phyloP scores from a whole-genome alignment of 2,329 filamentous ascomycete species.

The Cladosporium sp. region DNA sequence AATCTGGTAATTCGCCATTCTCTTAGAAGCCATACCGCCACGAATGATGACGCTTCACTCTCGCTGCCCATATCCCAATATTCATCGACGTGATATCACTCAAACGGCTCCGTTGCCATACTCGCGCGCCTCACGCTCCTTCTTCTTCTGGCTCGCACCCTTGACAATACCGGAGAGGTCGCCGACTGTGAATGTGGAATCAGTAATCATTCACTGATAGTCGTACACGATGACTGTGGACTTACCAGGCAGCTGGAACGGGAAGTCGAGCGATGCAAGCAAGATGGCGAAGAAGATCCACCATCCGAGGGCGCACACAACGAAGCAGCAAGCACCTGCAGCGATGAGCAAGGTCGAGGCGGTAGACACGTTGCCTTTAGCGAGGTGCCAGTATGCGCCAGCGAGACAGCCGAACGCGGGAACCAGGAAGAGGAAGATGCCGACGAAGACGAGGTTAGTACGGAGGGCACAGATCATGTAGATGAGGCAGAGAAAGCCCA shows the following conservation, averaged over 20 bases:
- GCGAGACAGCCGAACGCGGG: conserved; percentile 62
- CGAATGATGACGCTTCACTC: neutral
- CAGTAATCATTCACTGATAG: neutral
- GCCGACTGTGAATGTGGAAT: conserved; percentile 38
- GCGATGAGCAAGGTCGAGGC: conserved; percentile 37
- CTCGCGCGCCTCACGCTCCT: conserved; percentile 20
- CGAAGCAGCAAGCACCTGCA: conserved; percentile 53
- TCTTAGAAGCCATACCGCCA: neutral
- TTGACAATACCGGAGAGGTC: conserved; percentile 50
- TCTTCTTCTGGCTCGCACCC: conserved; percentile 44
- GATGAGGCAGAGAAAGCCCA: conserved; percentile 67
- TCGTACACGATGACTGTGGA: conserved; percentile 13
- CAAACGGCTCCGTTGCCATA: neutral
- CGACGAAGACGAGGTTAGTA: conserved; percentile 70
- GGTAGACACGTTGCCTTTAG: conserved; percentile 44
- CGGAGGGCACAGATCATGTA: conserved; percentile 71
- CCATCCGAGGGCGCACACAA: conserved; percentile 53
- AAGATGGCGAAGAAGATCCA: conserved; percentile 59
- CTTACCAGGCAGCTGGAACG: conserved; percentile 51
- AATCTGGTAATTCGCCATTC: neutral
- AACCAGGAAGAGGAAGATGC: conserved; percentile 68
- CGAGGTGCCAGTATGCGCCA: conserved; percentile 61
- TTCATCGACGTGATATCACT: neutral
- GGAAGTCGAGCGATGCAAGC: conserved; percentile 56
- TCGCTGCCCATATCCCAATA: neutral